Conservation (phyloP, 495 filamentous ascomycete species). For the Penicillium ochrochloron region DNA sequence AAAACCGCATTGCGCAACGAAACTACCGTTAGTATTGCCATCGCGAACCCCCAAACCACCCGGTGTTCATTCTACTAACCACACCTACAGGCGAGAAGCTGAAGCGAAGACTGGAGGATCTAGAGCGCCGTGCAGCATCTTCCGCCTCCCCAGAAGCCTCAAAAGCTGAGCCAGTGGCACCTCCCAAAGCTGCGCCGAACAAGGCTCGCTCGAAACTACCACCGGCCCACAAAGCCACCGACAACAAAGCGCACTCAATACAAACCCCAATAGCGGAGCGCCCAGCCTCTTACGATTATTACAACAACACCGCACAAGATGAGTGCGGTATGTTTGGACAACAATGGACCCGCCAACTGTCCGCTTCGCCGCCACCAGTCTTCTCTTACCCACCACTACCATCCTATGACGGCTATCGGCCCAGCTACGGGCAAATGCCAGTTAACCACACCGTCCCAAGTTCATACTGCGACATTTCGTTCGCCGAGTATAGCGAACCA, state of each 20-base stretch:
- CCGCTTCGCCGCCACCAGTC: constrained; percentile 71
- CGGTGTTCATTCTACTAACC: not conserved
- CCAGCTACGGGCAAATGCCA: constrained; percentile 65
- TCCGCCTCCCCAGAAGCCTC: constrained; percentile 72
- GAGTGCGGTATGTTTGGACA: constrained; percentile 62
- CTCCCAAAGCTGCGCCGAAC: constrained; percentile 47
- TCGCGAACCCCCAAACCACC: not conserved
- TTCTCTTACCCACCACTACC: constrained; percentile 75
- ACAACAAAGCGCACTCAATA: constrained; percentile 45
- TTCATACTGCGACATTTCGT: constrained; percentile 59
- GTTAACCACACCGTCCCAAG: constrained; percentile 67
- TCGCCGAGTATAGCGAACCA: constrained; percentile 63
- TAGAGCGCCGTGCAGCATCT: constrained; percentile 88
- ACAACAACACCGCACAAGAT: constrained; percentile 40
- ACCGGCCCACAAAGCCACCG: constrained; percentile 48
- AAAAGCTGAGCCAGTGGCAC: constrained; percentile 55
- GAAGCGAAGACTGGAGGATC: constrained; percentile 94
- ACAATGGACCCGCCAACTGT: constrained; percentile 72
- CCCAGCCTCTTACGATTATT: constrained; percentile 42
- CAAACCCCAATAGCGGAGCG: constrained; percentile 30
- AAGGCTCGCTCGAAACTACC: constrained; percentile 49
- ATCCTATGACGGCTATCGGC: constrained; percentile 67
- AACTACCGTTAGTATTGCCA: constrained; percentile 84
- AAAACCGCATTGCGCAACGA: constrained; percentile 96
- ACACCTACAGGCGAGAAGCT: constrained; percentile 85